Evolutionary conservation across 805 yeast genomes (phyloP), one percentile per base, ranked within the genome.

Genomic region (Yarrowia keelungensis): DNA sequence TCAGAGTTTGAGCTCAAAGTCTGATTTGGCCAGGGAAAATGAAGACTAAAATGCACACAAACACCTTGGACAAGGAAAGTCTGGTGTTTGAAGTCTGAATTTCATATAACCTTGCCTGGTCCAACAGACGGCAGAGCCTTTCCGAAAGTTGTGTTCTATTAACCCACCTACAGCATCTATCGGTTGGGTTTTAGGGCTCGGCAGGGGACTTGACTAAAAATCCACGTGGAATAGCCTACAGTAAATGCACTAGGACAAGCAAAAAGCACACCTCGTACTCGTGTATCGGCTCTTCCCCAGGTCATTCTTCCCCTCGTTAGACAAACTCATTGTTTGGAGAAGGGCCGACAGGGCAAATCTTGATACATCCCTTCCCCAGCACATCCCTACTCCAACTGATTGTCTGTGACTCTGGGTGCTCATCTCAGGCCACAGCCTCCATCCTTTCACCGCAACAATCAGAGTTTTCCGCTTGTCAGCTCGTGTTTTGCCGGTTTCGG

Each of bases 401-500:
- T 16, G 26, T 16, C 47, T 19, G 49, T 19, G 8, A 45, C 49
- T 5, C 32, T 45, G 15, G 22, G 22, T 19, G 49, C 49, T 19
- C 49, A 19, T 45, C 49, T 16, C 49, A 11, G 49, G 2, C 49
- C 49, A 45, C 26, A 45, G 49, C 49, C 49, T 19, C 49, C 7
- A 19, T 45, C 32, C 26, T 45, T 45, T 45, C 49, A 19, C 19
- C 26, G 8, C 26, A 19, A 10, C 32, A 19, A 16, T 45, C 26
- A 45, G 2, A 19, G 26, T 19, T 19, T 5, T 9, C 8, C 15
- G 8, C 26, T 7, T 14, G 35, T 2, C 8, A 46, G 50, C 50
- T 46, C 50, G 50, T 46, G 50, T 46, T 22, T 46, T 46, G n/a
- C 50, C 50, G n/a, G 35, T 46, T 46, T 46, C 12, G 50, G 32